Base-by-base conservation (phyloP, 257 asterid species). In the Nicotiana tabacum region DNA sequence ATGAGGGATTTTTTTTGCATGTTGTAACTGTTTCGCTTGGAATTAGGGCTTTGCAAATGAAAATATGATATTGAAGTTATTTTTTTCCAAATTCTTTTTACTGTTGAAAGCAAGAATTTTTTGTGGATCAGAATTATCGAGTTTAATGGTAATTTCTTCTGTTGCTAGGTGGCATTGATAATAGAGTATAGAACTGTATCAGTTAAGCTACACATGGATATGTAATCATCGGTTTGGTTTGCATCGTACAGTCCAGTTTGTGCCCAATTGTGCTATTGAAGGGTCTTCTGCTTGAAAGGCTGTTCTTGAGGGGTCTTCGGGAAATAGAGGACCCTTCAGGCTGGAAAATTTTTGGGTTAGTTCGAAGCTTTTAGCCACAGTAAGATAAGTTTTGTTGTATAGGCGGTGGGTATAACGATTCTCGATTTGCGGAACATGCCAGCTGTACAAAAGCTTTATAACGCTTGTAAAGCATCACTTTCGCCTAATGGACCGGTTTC, bases 361-460 rank as follows among this genome's bases (percentile, higher is more conserved):
- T 30, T 35, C 21, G 9, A 17, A 78, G 48, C 53, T 27, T 55
- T 82, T 78, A 76, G 35, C 51, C 24, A 12, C 60, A 61, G 43
- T 43, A 30, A 56, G 57, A 43, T 48, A 78, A 81, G 81, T 77
- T 39, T 74, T 21, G 27, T 60, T 4, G 83, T 80, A 53, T 62
- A 76, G 55, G 90, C 72, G 13, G 88, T 83, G 81, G 84, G 77
- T 78, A 61, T 83, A 82, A 78, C 69, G 70, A 83, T 84, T 82
- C 78, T 78, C 70, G 82, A 79, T 78, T 80, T 88, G 83, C 67
- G 87, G 92, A 85, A 94, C 89, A 96, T 96, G 99, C 99, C 99
- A 88, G 95, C 97, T 83, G 87, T 96, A 78, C 99, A 96, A 92
- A 96, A 91, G 94, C 99, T 96, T 77, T 96, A 96, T 85, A 96